Base-by-base conservation (phyloP, 495 filamentous ascomycete species). In the Penicillium bialowiezense region DNA sequence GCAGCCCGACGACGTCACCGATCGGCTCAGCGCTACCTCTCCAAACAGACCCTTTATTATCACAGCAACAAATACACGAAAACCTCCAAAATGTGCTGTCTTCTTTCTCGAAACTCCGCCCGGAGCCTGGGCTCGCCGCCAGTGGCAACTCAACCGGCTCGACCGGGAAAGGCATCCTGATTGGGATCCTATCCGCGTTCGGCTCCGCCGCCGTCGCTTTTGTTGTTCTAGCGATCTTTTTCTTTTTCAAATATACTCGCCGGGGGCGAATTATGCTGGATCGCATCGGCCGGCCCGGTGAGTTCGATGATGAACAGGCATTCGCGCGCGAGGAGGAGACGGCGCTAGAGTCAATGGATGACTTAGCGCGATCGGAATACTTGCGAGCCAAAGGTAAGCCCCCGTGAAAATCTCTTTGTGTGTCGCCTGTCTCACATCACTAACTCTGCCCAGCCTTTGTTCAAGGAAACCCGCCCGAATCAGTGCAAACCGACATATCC, bases 301-400 rank as follows among this genome's bases (percentile, higher is more conserved):
- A 97, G 70, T 98, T 87, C 73, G 93, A 98, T 69, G 93, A 98
- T 73, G 93, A 97, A 67, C 91, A 97, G 67, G 86, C 88, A 21
- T 95, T 91, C 68, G 78, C 81, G 51, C 82, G 87, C 53, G 93
- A 97, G 69, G 93, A 98, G 81, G 90, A 89, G 21, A 90, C 95
- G 67, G 93, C 95, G 46, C 68, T 98, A 63, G 95, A 96, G 72
- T 77, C 77, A 45, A 97, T 97, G 95, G 93, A 97, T 71, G 93
- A 98, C 55, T 71, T 97, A 57, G 83, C 89, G 62, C 79, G 88
- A 68, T 83, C 83, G 26, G 95, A 97, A 64, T 98, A 97, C 69
- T 63, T 95, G 33, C 79, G 95, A 70, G 93, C 93, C 13, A 98
- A 98, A 84, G 91, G 93, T 97, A 78, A 48, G 73, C 59, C 18